Evolutionary conservation across 192 early-diverging fungal genomes (phyloP).

Genomic region (Coemansia sp.): DNA sequence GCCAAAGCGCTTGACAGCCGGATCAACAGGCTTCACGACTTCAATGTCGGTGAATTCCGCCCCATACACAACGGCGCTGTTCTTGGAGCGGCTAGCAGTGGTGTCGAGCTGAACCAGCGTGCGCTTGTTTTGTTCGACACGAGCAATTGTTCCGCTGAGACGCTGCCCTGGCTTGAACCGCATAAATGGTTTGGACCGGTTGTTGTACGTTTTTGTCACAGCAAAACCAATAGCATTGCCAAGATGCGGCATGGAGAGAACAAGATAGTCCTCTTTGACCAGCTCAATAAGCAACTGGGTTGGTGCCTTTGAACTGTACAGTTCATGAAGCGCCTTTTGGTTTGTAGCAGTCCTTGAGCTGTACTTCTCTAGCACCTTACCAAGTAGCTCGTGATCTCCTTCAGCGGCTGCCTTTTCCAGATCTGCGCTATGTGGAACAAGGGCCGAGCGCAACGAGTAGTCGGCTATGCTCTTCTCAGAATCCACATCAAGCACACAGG

Average conservation of each 20-base stretch:
- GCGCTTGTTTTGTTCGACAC: slow-evolving; percentile 42
- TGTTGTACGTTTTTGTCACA: slow-evolving; percentile 60
- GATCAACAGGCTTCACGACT: slow-evolving; percentile 48
- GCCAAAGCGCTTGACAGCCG: slow-evolving; percentile 48
- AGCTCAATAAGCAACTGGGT: slow-evolving; percentile 66
- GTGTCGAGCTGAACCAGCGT: slow-evolving; percentile 30
- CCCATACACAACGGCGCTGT: not conserved
- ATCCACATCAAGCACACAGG: slow-evolving; percentile 72
- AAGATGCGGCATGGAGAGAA: slow-evolving; percentile 63
- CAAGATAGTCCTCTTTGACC: slow-evolving; percentile 78
- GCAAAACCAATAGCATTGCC: slow-evolving; percentile 62
- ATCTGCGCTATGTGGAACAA: slow-evolving; percentile 18
- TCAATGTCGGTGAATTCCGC: slow-evolving; percentile 18
- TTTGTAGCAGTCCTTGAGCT: slow-evolving; percentile 16
- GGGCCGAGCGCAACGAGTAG: slow-evolving; percentile 56
- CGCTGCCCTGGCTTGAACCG: slow-evolving; percentile 62
- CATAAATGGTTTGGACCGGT: slow-evolving; percentile 63
- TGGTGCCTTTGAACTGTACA: slow-evolving; percentile 18
- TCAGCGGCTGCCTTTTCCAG: slow-evolving; percentile 33
- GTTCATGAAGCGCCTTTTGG: slow-evolving; percentile 35
- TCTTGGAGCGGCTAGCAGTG: not conserved
- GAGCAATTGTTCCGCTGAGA: slow-evolving; percentile 47
- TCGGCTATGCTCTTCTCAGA: slow-evolving; percentile 64
- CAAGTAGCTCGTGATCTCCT: not conserved
- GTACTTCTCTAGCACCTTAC: slow-evolving; percentile 9